Base-by-base conservation (phyloP, 768 basidiomycete genomes). In the Auricularia sp. region DNA sequence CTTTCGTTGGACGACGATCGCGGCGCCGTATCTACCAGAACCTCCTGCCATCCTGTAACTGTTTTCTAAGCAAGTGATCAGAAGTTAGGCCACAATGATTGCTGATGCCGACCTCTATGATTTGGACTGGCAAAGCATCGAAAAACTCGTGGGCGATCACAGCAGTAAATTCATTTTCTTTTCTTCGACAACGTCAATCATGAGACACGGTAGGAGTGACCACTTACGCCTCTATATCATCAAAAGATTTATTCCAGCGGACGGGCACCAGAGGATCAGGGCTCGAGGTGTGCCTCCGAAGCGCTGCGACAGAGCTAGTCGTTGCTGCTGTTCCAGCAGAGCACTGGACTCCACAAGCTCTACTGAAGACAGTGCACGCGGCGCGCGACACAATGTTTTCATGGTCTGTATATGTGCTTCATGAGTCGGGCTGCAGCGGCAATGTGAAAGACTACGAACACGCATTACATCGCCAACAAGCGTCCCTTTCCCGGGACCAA, bases 61-160 rank as follows among this genome's bases (percentile, higher is more conserved):
- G 82, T 86, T 86, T 85, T 93, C 91, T 94, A 71, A 2, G 13
- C 47, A 14, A 54, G 36, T 36, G 61, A 56, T 63, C 45, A 33
- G 18, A 3, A 33, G 7, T 33, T 8, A 5, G 7, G 2, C 13
- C n/a, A 24, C 51, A 37, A 34, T 58, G 13, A 13, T 34, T 54
- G 16, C 3, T n/a, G 16, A n/a, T 61, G 33, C 47, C 54, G 62
- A 93, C 94, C 80, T 96, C 86, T 44, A 98, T 77, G 44, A 94
- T 78, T 74, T 97, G 92, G 59, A 98, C 86, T 0, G 97, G 96
- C 54, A 99, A 80, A 0, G 95, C 95, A 73, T 98, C 97, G 67
- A 99, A 98, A 76, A 98, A 96, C 72, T 98, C 97, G 74, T 99
- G 95, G 0, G 97, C 97, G 16, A 98, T 77, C 29, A 97, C 74